Evolutionary conservation across 2,329 filamentous ascomycete genomes (phyloP).

Genomic region (Cladobotryum protrusum): DNA sequence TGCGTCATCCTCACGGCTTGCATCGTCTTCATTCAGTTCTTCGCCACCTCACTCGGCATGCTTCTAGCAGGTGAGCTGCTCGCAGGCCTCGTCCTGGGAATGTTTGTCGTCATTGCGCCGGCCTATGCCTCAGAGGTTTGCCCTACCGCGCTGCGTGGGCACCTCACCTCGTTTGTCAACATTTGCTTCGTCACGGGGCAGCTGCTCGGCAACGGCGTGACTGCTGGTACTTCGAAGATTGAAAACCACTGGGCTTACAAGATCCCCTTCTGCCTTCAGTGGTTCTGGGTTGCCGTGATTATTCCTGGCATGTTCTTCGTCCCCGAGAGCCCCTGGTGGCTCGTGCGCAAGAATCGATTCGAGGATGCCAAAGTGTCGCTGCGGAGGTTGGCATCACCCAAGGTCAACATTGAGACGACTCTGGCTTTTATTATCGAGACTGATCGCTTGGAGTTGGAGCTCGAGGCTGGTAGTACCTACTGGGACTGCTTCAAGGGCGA

Average conservation of each 20-base stretch:
- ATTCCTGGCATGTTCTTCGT: slow-evolving; percentile 23
- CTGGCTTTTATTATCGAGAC: slow-evolving; percentile 64
- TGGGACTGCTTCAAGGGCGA: slow-evolving; percentile 42
- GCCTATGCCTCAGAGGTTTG: slow-evolving; percentile 41
- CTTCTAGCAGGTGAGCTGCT: slow-evolving; percentile 41
- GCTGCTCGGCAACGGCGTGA: slow-evolving; percentile 23
- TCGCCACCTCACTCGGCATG: slow-evolving; percentile 29
- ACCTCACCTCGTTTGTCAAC: slow-evolving; percentile 37
- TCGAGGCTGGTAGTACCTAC: slow-evolving; percentile 33
- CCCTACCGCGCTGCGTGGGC: slow-evolving; percentile 34
- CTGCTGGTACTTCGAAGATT: slow-evolving; percentile 11
- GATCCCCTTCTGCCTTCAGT: slow-evolving; percentile 36
- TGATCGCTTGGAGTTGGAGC: slow-evolving; percentile 36
- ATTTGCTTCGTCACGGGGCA: slow-evolving; percentile 38
- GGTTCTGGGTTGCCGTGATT: slow-evolving; percentile 28
- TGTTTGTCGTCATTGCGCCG: slow-evolving; percentile 37
- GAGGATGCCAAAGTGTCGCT: slow-evolving; percentile 23
- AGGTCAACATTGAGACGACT: slow-evolving; percentile 34
- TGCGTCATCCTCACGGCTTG: slow-evolving; percentile 30
- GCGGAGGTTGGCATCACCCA: slow-evolving; percentile 34
- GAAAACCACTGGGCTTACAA: slow-evolving; percentile 53
- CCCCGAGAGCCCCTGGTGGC: slow-evolving; percentile 31
- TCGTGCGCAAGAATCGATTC: slow-evolving; percentile 21
- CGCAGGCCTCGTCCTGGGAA: slow-evolving; percentile 37
- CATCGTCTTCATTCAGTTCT: slow-evolving; percentile 28